phyloP scores from a whole-genome alignment of 345 rosid species.

The Arabidopsis arenosa region DNA sequence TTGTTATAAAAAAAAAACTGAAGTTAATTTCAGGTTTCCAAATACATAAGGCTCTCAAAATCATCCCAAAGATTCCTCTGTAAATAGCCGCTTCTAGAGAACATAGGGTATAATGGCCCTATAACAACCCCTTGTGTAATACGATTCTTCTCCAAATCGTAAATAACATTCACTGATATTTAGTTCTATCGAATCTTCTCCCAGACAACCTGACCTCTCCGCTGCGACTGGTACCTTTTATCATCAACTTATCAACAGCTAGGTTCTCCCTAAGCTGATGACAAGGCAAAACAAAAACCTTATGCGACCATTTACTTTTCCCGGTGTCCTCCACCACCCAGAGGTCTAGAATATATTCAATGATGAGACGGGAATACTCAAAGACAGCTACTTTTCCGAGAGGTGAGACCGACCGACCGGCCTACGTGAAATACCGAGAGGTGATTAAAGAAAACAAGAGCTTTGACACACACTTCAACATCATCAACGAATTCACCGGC shows the following conservation, averaged over 20 bases:
- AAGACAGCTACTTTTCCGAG: no score
- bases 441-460: constrained; percentile 13
- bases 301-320: not conserved
- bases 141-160: not conserved
- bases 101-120: not conserved
- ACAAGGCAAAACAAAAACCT: not conserved
- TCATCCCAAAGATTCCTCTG: not conserved
- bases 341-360: not conserved
- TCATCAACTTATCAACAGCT: not conserved
- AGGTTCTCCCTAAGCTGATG: not conserved
- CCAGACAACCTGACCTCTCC: not conserved
- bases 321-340: not conserved
- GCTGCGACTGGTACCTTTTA: not conserved
- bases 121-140: not conserved
- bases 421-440: not conserved
- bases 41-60: not conserved
- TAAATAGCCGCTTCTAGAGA: not conserved
- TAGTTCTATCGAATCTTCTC: not conserved
- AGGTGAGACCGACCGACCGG: no score
- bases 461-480: constrained; percentile 10
- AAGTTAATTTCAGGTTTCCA: no score
- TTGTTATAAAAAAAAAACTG: no score
- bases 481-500: no score
- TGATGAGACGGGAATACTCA: not conserved
- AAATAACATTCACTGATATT: not conserved